These are phyloP conservation scores for Aurinia saxatilis DNA, from an alignment of 345 rosid species.

Conservation along the genomic window DNA sequence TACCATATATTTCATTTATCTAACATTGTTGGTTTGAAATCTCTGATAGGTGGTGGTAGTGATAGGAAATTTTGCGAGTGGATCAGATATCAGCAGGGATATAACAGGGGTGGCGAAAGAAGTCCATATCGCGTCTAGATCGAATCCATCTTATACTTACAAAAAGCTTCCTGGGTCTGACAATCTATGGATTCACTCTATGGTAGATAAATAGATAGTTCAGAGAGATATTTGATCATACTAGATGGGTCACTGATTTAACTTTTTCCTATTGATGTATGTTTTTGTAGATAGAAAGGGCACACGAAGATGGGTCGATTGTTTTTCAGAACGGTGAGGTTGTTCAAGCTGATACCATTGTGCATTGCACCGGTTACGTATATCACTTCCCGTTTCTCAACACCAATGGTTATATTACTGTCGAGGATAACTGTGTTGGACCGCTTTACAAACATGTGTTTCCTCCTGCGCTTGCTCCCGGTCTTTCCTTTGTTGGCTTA, in stretches of 20 bases:
- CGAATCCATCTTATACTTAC: slow-evolving; percentile 41
- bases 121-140: slow-evolving; percentile 66
- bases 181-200: slow-evolving; percentile 72
- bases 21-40: not conserved
- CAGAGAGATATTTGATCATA: not conserved
- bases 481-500: slow-evolving; percentile 80
- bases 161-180: slow-evolving; percentile 38
- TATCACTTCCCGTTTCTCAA: slow-evolving; percentile 81
- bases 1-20: not conserved
- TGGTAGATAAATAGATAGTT: slow-evolving; percentile 36
- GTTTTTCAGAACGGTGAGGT: slow-evolving; percentile 48
- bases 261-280: not conserved
- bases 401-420: slow-evolving; percentile 50
- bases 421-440: slow-evolving; percentile 75
- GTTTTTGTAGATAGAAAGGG: slow-evolving; percentile 54
- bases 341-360: slow-evolving; percentile 46
- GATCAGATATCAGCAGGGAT: slow-evolving; percentile 64
- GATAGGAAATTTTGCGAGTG: slow-evolving; percentile 67
- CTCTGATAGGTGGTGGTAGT: slow-evolving; percentile 49
- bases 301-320: slow-evolving; percentile 52
- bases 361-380: slow-evolving; percentile 92
- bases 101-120: slow-evolving; percentile 61
- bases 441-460: slow-evolving; percentile 81
- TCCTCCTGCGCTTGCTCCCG: slow-evolving; percentile 62
- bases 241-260: not conserved